phyloP scores from a whole-genome alignment of 2,329 filamentous ascomycete genomes.

The Plectosphaerella sp. region DNA sequence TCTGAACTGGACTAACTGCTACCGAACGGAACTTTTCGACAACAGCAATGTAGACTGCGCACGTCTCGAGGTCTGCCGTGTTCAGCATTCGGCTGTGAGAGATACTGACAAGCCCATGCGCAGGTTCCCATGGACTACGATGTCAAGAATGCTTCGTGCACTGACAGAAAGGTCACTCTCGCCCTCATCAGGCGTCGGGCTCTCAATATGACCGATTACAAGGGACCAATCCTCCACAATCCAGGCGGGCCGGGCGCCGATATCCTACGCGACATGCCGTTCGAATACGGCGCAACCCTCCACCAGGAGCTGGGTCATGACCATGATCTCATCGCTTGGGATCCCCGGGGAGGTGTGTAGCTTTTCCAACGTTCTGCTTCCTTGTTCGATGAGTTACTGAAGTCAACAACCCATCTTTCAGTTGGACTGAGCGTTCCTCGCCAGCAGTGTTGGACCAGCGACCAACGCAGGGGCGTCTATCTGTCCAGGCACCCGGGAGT shows the following conservation, averaged over 20 bases:
- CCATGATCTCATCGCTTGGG: background rate
- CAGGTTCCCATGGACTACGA: background rate
- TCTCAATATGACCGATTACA: background rate
- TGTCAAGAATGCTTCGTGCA: background rate
- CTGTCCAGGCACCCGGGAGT: slow-evolving; percentile 34
- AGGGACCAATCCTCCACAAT: background rate
- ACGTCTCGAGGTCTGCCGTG: background rate
- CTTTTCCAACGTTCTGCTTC: background rate
- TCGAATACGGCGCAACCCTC: background rate
- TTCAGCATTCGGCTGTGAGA: background rate
- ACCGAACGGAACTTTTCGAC: background rate
- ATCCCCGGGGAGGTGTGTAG: background rate
- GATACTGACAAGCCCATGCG: background rate
- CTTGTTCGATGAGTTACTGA: background rate
- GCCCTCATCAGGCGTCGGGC: background rate
- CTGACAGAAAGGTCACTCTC: background rate
- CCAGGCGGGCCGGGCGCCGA: background rate
- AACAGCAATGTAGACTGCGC: background rate
- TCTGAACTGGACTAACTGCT: background rate
- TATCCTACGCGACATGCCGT: background rate
- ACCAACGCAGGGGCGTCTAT: slow-evolving; percentile 37
- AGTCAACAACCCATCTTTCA: background rate
- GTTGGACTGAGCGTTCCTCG: background rate
- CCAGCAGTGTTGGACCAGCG: slow-evolving; percentile 40
- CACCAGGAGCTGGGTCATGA: background rate